These are phyloP conservation scores for Cutaneotrichosporon sp. DNA, from an alignment of 1,284 basidiomycete genomes.

Conservation along the genomic window DNA sequence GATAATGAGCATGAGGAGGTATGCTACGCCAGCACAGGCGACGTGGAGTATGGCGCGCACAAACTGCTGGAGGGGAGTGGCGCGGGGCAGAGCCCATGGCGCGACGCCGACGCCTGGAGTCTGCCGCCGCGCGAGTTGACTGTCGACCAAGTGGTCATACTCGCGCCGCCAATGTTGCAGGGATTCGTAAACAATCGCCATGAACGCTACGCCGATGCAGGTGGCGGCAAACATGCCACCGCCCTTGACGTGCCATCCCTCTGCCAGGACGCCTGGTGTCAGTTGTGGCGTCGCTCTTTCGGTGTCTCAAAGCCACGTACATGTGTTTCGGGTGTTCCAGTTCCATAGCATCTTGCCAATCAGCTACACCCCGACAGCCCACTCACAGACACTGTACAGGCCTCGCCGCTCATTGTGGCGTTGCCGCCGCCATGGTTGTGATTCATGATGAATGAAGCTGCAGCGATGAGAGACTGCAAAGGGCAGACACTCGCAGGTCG, in stretches of 20 bases:
- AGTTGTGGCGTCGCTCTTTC: not conserved
- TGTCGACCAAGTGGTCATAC: conserved; percentile 20
- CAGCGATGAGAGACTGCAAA: too few relatives aligned
- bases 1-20: conserved; percentile 31
- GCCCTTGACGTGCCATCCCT: conserved; percentile 27
- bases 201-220: conserved; percentile 24
- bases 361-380: not conserved
- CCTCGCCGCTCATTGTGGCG: not conserved
- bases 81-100: conserved; percentile 18
- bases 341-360: conserved; percentile 34
- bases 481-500: too few relatives aligned
- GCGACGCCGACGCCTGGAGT: conserved; percentile 2
- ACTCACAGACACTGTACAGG: conserved; percentile 5
- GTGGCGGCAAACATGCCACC: conserved; percentile 27
- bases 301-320: conserved; percentile 10
- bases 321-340: conserved; percentile 29
- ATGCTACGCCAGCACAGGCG: conserved; percentile 20
- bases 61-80: conserved; percentile 27
- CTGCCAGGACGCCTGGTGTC: conserved; percentile 24
- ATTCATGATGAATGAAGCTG: not conserved
- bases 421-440: not conserved
- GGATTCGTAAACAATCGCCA: conserved; percentile 23
- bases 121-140: conserved; percentile 8
- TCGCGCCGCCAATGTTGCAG: conserved; percentile 16
- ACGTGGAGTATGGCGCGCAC: conserved; percentile 23